These are phyloP conservation scores for Capsicum chinense DNA, from an alignment of 257 asterid genomes.

Conservation along the genomic window DNA sequence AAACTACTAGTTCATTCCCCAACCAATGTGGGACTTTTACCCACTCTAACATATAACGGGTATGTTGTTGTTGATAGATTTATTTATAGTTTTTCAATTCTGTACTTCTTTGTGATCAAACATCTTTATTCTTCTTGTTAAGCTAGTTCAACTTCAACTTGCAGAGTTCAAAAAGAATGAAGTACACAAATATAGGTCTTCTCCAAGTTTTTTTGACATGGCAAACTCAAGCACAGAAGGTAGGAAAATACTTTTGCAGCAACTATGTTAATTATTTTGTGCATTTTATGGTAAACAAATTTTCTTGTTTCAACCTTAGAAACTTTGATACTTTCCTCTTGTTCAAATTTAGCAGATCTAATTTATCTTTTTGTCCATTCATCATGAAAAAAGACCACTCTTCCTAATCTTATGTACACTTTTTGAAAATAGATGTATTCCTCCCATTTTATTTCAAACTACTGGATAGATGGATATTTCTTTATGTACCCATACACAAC, in stretches of 20 bases:
- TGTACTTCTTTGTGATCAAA: background rate
- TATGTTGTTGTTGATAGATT: too few species aligned
- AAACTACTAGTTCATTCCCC: too few species aligned
- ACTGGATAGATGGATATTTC: constrained; percentile 15
- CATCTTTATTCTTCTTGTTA: constrained; percentile 15
- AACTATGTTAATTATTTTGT: background rate
- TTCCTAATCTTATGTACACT: background rate
- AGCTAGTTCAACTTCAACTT: constrained; percentile 32
- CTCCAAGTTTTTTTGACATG: constrained; percentile 45
- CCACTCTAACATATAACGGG: too few species aligned
- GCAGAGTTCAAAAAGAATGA: constrained; percentile 82
- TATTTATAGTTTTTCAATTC: too few species aligned
- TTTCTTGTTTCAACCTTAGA: background rate
- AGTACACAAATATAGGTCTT: constrained; percentile 55
- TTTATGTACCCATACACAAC: background rate
- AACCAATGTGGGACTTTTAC: too few species aligned
- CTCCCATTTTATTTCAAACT: constrained; percentile 12
- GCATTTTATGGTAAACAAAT: background rate
- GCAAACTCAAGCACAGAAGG: constrained; percentile 54
- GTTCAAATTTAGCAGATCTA: constrained; percentile 16
- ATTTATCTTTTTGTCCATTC: constrained; percentile 18
- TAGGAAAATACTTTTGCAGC: constrained; percentile 35
- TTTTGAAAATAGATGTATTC: background rate
- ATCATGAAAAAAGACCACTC: constrained; percentile 2
- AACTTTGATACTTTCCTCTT: background rate